These are phyloP conservation scores for Acanthamoeba culbertsoni DNA, from an alignment of 208 protist species.

Conservation along the genomic window DNA sequence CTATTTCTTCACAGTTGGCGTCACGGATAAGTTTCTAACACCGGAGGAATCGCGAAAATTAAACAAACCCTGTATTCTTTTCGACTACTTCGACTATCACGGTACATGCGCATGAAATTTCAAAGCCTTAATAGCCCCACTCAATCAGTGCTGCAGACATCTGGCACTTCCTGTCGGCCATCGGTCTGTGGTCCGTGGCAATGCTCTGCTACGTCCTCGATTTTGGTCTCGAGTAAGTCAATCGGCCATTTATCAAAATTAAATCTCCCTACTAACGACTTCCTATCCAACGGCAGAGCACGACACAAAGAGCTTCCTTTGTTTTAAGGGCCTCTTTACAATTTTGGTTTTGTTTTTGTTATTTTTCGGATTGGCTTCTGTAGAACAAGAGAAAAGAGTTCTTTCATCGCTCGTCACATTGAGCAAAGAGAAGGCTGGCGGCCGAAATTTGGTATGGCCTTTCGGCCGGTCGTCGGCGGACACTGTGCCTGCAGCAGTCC, in stretches of 20 bases:
- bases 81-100: not conserved
- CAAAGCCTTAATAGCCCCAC: not conserved
- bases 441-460: too few relatives aligned
- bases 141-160: not conserved
- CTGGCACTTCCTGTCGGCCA: slow-evolving; percentile 14
- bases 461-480: too few relatives aligned
- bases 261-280: not conserved
- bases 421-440: too few relatives aligned
- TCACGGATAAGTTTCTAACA: slow-evolving; percentile 9
- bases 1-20: not conserved
- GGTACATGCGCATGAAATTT: not conserved
- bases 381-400: too few relatives aligned
- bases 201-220: slow-evolving; percentile 33
- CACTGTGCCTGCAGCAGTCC: too few relatives aligned
- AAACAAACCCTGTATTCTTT: slow-evolving; percentile 29
- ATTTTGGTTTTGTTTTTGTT: too few relatives aligned
- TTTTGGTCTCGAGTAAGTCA: not conserved
- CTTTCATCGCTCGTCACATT: too few relatives aligned
- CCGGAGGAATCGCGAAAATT: not conserved
- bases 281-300: not conserved
- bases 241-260: not conserved
- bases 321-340: too few relatives aligned
- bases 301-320: not conserved
- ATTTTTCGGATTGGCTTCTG: too few relatives aligned
- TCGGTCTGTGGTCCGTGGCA: not conserved